Percentiles rank a stretch among this genome's conserved stretches.
Conservation (phyloP, 805 yeast genomes). For the Ogataea neopini region DNA sequence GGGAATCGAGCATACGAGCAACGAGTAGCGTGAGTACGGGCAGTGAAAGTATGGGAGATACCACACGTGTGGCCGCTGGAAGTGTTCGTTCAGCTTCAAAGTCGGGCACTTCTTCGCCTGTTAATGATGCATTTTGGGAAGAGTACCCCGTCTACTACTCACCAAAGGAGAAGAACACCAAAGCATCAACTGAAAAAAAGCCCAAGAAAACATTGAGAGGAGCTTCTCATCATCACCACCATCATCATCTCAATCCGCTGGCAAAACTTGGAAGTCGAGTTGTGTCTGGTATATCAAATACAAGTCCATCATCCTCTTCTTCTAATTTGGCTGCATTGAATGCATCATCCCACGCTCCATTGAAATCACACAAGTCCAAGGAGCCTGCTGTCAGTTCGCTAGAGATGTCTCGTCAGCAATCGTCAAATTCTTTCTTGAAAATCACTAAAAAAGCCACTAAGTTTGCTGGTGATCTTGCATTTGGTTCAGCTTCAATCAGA, state of each 20-base stretch:
- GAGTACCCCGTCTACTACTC: background rate
- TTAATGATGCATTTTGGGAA: background rate
- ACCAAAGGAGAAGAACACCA: background rate
- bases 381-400: constrained; percentile 3
- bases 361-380: constrained; percentile 2
- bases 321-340: background rate
- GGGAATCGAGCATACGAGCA: background rate
- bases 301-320: background rate
- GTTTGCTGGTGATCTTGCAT: constrained; percentile 35
- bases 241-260: constrained; percentile 11
- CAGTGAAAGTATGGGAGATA: background rate
- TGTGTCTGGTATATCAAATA: background rate
- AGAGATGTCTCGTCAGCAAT: constrained; percentile 15
- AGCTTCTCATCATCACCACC: too few species aligned
- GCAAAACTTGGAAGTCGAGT: constrained; percentile 5
- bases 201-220: too few species aligned
- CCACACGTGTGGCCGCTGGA: background rate
- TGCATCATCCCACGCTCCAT: background rate
- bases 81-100: background rate
- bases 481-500: constrained; percentile 24
- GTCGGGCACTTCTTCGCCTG: background rate
- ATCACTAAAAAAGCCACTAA: constrained; percentile 32
- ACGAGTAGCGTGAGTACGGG: background rate
- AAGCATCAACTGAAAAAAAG: too few species aligned
- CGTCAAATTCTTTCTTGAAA: constrained; percentile 18